phyloP scores from a whole-genome alignment of 2,329 filamentous ascomycete species.

The Pseudogymnoascus sp. region DNA sequence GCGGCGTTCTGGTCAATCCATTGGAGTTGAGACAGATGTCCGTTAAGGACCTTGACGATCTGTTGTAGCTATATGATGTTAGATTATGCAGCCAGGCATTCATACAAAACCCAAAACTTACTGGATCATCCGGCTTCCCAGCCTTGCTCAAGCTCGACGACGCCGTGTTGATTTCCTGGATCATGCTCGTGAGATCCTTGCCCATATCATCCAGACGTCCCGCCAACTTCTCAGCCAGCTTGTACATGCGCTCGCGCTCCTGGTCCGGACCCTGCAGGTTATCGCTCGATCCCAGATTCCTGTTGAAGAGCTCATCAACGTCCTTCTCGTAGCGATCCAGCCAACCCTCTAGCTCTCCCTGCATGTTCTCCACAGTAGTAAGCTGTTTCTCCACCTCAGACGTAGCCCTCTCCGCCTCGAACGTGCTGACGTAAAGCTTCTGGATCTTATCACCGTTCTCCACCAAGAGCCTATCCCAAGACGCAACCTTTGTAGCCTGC shows the following conservation, averaged over 20 bases:
- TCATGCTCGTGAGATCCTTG: conserved; percentile 88
- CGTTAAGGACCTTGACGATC: conserved; percentile 91
- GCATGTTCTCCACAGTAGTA: conserved; percentile 80
- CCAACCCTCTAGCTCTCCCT: conserved; percentile 81
- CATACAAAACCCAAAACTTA: conserved; percentile 39
- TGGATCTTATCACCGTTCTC: conserved; percentile 94
- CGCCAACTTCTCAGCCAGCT: conserved; percentile 86
- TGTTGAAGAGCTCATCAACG: conserved; percentile 78
- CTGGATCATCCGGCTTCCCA: conserved; percentile 77
- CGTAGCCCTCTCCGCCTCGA: conserved; percentile 87
- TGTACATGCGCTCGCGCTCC: conserved; percentile 92
- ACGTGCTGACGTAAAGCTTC: conserved; percentile 83
- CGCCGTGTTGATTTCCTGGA: conserved; percentile 93
- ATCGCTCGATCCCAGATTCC: conserved; percentile 68
- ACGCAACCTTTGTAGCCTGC: conserved; percentile 75
- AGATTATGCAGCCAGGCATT: conserved; percentile 15
- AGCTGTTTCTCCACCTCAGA: conserved; percentile 91
- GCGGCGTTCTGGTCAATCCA: conserved; percentile 84
- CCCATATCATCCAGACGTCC: conserved; percentile 90
- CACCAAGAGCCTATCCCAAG: conserved; percentile 85
- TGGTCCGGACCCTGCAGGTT: conserved; percentile 82
- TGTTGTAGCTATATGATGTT: conserved; percentile 62
- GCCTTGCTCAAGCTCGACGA: conserved; percentile 85
- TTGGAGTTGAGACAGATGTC: conserved; percentile 84
- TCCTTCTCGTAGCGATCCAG: conserved; percentile 87